Evolutionary conservation across 1,139 yeast species (phyloP).

Genomic region (Pichiaceae sp.): DNA sequence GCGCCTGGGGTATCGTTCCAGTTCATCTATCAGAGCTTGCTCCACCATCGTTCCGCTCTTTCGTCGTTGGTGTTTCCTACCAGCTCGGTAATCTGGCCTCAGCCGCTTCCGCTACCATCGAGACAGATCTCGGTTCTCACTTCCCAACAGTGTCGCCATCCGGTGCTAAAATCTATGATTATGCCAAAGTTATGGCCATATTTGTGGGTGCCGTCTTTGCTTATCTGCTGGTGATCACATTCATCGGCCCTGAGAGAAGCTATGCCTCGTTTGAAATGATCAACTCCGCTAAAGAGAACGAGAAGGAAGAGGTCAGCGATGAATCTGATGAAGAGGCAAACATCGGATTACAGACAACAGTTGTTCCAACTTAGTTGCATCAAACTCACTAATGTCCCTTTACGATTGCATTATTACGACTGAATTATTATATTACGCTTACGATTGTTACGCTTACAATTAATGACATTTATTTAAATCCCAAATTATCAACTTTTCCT

Average conservation of each 20-base stretch:
- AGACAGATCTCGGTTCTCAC: slow-evolving; percentile 61
- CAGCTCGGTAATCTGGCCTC: slow-evolving; percentile 82
- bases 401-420: background rate
- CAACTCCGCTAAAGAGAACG: slow-evolving; percentile 8
- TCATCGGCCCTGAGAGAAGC: slow-evolving; percentile 72
- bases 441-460: no score
- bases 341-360: background rate
- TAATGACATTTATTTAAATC: no score
- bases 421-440: no score
- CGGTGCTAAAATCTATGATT: slow-evolving; percentile 30
- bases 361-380: background rate
- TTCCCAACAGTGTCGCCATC: slow-evolving; percentile 41
- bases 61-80: slow-evolving; percentile 67
- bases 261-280: slow-evolving; percentile 12
- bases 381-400: background rate
- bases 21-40: slow-evolving; percentile 69
- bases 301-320: slow-evolving; percentile 26
- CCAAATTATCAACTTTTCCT: no score
- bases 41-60: slow-evolving; percentile 69
- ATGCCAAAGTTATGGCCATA: slow-evolving; percentile 70
- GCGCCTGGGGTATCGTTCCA: slow-evolving; percentile 85
- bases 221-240: slow-evolving; percentile 45
- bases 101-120: slow-evolving; percentile 79
- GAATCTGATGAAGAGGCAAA: slow-evolving; percentile 1
- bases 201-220: slow-evolving; percentile 74